Base-by-base conservation (phyloP, 2,329 filamentous ascomycete genomes). In the Pyricularia sp. region DNA sequence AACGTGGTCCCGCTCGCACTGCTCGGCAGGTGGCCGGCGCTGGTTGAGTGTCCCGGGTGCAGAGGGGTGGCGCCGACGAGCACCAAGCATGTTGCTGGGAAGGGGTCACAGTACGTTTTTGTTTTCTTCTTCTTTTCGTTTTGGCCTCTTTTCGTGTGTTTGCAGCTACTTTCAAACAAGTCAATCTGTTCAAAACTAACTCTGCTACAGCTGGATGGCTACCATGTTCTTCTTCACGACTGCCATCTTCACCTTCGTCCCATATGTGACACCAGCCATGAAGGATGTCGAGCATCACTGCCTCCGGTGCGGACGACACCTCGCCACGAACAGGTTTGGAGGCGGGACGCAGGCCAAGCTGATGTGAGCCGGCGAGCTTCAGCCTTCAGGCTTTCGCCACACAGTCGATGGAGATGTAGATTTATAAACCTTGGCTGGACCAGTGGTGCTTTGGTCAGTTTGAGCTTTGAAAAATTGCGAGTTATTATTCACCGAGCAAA, bases 41-140 rank as follows among this genome's bases (percentile, higher is more conserved):
- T 67, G 33, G 68, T 70, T 30, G 65, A 70, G 61, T 70, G 69
- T 25, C 69, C 69, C 5, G 28, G 63, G 11, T 70, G 69, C 50
- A 59, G 23, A 64, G 69, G 30, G 17, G 28, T 66, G 9, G 64
- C 64, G 64, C 64, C 64, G 64, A 66, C 64, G 64, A 33, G 23
- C 30, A 66, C 64, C 4, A 66, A n/a, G 33, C 64, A 66, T 17
- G 36, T 26, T n/a, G 36, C 23, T 42, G 17, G 64, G 5, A 66
- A 66, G 64, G 64, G 64, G n/a, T 25, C 64, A 42, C 64, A 66
- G 64, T 66, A 26, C 1, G 64, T 26, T 66, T 31, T 28, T 11
- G 9, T 36, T n/a, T 10, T 25, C 0, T 65, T 12, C 10, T 64
- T 6, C 55, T 59, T 59, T 4, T 59, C n/a, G 4, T 25, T 59